Evolutionary conservation across 192 early-diverging fungal species (phyloP), one percentile per base, ranked within the genome.

Genomic region (Mortierella claussenii): DNA sequence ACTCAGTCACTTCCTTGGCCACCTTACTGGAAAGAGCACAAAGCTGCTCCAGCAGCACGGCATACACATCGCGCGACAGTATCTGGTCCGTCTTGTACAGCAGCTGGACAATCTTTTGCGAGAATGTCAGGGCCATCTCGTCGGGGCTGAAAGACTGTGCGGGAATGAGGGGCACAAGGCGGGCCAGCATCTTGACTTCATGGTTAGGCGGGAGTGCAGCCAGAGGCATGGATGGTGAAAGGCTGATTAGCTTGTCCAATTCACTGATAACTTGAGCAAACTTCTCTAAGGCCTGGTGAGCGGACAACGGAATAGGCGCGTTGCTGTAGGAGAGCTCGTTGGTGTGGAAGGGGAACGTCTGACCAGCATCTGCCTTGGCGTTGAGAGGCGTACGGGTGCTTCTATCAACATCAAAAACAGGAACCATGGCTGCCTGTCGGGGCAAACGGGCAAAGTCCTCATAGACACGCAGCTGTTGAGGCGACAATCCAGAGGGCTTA

Each of bases 41-140:
- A 31, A 99, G 81, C 11, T 89, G 85, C 58, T 92, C 92, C 58
- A 99, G 82, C 3, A 98, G 69, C 21, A 89, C 76, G 6, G 94
- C 90, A 71, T 95, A 98, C 18, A 92, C 80, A 48, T 96, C 95
- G 15, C 93, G 87, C 12, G 91, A 84, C 20, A 97, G 81, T 1
- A 80, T 70, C 33, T 88, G 86, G 30, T 95, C 92, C 47, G 87
- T 87, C 42, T 89, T 89, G 84, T 93, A 99, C 57, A 98, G 68
- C 18, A 91, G 73, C 69, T 91, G 87, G 18, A 99, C 91, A 56
- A 97, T 86, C 70, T 93, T 93, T 79, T 97, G 94, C 4, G 94
- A 89, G 83, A 96, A 92, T 34, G 94, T 86, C 73, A 96, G 81
- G n/a, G 90, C 89, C 24, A 88, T 87, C 30, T 95, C 95, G 42